Evolutionary conservation across 1,139 yeast species (phyloP), one percentile per base, ranked within the genome.

Genomic region (Geotrichum reessii): DNA sequence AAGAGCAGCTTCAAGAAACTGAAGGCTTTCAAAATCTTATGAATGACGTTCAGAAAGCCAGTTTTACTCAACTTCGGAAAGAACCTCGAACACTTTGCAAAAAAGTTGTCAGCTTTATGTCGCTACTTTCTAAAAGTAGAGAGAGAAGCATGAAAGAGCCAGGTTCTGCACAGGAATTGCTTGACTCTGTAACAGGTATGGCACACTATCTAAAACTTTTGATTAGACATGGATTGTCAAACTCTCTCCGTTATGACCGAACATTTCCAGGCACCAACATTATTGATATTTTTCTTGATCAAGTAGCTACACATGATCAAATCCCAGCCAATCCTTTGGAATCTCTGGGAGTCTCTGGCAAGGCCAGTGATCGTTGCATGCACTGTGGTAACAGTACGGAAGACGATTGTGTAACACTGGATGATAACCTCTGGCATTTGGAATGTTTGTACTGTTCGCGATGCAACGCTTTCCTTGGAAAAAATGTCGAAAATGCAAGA

Each of bases 201-300:
- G 98, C 99, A 0, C 99, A 95, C 71, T 92, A 91, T 71, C 78
- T 93, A 67, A 93, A 95, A 70, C 78, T 93, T 11, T 77, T 93
- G 44, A 87, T 93, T 19, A 78, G 98, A 63, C 83, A 84, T 67
- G 96, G 97, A 0, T 78, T 93, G 52, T 82, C 83, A 62, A 84
- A 85, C 65, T 88, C 97, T 0, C 75, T 93, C 25, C 85, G 81
- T 61, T 79, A 82, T 61, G 90, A 89, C 69, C 82, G 81, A 63
- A 68, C 78, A 4, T 75, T 81, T 19, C 82, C 82, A 25, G 79
- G 86, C 9, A 80, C 86, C 0, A 77, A 74, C 33, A 88, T 93
- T 0, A 76, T 89, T 17, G 86, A 86, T 56, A 76, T 76, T 37
- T 88, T 87, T 66, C 73, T 91, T 57, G 74, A 77, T 46, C 80